Base-by-base conservation (phyloP, 495 filamentous ascomycete species). In the Terfezia claveryi region DNA sequence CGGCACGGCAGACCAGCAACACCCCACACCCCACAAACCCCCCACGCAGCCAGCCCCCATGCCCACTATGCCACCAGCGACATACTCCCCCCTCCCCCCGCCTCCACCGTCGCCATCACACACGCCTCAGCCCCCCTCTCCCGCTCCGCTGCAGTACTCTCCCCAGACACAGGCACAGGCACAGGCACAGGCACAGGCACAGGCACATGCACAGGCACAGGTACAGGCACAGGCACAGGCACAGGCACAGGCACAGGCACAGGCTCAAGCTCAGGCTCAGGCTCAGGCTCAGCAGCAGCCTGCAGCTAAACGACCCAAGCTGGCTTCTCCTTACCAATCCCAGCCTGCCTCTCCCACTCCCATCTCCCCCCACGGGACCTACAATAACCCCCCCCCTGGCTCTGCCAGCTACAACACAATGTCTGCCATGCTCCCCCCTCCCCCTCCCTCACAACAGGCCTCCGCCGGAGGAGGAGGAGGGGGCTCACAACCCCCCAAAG, bases 111-210 rank as follows among this genome's bases (percentile, higher is more conserved):
- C 20, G 54, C 62, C 54, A 49, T 64, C 23, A 60, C 58, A 36
- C 72, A 82, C 58, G 76, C 83, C 61, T 72, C 79, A 3, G 75
- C 86, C 37, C 71, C 94, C 49, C 80, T 81, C 56, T 93, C 92
- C 67, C 84, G 88, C 46, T 95, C 95, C 64, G 76, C 95, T 49
- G 79, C 81, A 55, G 83, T 85, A n/a, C 89, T 93, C 68, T 75
- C 94, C 53, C 85, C 59, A 44, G 59, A 56, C 56, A 55, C 57
- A 20, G 27, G 20, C 20, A 1, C 20, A 20, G 20, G 20, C 20
- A 1, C 20, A 20, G 20, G 20, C 1, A 85, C 59, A 44, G 59
- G 59, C 56, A 56, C 57, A 20, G 27, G 20, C 20, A 1, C 20
- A 20, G 20, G 20, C 2, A 23, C 53, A 23, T 12, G 32, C n/a